phyloP scores from a whole-genome alignment of 2,329 filamentous ascomycete species.

The Pseudogymnoascus verrucosus region DNA sequence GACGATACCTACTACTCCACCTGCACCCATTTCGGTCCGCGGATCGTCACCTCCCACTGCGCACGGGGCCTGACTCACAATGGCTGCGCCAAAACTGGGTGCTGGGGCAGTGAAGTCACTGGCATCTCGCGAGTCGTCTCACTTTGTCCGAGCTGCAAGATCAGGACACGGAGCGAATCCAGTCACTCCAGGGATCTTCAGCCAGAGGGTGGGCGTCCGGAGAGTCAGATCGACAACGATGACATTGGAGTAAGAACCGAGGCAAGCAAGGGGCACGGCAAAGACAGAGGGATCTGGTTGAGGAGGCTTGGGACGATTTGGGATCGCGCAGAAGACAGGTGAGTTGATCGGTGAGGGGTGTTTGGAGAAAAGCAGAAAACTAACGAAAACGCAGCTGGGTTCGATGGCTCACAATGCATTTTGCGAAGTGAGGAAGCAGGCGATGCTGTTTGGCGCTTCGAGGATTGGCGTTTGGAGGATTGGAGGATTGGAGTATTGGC shows the following conservation, averaged over 20 bases:
- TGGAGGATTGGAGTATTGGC: background rate
- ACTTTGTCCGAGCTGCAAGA: background rate
- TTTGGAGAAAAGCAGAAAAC: background rate
- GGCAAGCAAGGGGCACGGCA: background rate
- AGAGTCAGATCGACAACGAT: background rate
- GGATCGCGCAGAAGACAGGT: background rate
- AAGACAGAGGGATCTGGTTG: constrained; percentile 1
- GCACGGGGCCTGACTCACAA: background rate
- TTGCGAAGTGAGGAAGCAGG: background rate
- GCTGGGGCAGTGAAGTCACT: background rate
- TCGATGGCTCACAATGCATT: constrained; percentile 2
- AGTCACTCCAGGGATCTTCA: background rate
- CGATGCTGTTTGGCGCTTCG: background rate
- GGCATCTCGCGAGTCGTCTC: background rate
- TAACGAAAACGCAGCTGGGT: background rate
- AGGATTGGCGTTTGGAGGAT: background rate
- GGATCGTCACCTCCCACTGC: background rate
- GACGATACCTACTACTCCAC: background rate
- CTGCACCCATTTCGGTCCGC: background rate
- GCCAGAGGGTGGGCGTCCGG: background rate
- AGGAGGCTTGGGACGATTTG: background rate
- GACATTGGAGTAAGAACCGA: constrained; percentile 2
- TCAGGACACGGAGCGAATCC: background rate
- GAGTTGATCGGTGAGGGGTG: background rate
- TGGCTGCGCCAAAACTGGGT: background rate